phyloP scores from a whole-genome alignment of 2,329 filamentous ascomycete genomes.

The Cryphonectria parasitica region DNA sequence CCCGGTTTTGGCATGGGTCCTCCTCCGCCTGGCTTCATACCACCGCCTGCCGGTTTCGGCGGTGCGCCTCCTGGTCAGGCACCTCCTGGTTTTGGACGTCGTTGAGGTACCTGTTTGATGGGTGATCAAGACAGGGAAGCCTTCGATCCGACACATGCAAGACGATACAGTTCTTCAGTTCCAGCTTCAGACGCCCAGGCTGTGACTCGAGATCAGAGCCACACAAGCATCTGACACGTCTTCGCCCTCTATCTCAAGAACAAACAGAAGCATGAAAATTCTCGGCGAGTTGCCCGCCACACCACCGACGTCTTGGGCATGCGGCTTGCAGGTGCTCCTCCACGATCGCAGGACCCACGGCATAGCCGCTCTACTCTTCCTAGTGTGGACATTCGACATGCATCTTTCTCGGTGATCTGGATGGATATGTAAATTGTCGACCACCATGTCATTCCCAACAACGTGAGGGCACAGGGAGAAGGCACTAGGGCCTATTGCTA shows the following conservation, averaged over 20 bases:
- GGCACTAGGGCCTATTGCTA: not conserved
- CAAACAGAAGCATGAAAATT: not conserved
- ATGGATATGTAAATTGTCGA: not conserved
- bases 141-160: not conserved
- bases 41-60: slow-evolving; percentile 45
- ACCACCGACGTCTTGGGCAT: not conserved
- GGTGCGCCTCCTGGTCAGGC: slow-evolving; percentile 26
- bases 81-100: slow-evolving; percentile 34
- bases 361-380: not conserved
- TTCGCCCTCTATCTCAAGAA: not conserved
- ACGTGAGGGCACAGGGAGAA: not conserved
- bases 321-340: not conserved
- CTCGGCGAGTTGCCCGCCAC: not conserved
- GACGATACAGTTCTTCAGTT: not conserved
- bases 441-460: not conserved
- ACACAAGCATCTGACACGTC: not conserved
- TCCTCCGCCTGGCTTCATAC: slow-evolving; percentile 46
- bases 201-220: not conserved
- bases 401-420: not conserved
- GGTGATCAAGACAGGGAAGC: not conserved
- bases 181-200: not conserved
- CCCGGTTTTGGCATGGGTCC: slow-evolving; percentile 44
- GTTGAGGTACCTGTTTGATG: slow-evolving; percentile 12
- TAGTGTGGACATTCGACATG: not conserved
- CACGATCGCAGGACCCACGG: not conserved